A percentile compares a stretch with the other conserved stretches of the same genome.
These are phyloP conservation scores for Secale cereale DNA, from an alignment of 176 grass and related monocot species.

Conservation along the genomic window DNA sequence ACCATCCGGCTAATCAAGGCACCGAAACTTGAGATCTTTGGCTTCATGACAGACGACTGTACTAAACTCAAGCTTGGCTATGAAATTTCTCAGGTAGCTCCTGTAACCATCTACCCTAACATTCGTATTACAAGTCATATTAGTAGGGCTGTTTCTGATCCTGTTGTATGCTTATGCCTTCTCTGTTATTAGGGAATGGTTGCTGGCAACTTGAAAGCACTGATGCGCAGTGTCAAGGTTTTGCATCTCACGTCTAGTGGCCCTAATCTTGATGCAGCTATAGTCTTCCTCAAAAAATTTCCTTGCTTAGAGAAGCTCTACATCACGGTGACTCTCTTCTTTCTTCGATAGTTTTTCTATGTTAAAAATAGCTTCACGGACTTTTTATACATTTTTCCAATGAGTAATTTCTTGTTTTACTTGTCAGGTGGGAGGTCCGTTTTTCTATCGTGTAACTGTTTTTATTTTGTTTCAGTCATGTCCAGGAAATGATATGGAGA, in stretches of 20 bases:
- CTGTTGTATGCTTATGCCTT: neutral
- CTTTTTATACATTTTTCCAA: neutral
- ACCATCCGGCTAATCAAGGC: neutral
- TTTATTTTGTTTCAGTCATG: constrained; percentile 7
- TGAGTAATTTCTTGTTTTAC: neutral
- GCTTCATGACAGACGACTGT: neutral
- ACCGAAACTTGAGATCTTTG: neutral
- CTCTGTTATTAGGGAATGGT: neutral
- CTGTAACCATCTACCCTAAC: neutral
- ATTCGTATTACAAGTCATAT: neutral
- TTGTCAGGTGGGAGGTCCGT: neutral
- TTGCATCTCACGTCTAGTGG: neutral
- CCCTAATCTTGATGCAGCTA: neutral
- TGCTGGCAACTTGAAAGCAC: neutral
- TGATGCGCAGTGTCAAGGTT: neutral
- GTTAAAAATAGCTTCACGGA: neutral
- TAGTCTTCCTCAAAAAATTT: neutral
- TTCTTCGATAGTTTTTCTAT: neutral
- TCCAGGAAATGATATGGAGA: neutral
- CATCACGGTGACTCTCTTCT: neutral
- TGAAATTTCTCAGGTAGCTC: neutral
- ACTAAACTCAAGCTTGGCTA: neutral
- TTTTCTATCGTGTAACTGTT: neutral
- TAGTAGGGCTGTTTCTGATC: neutral
- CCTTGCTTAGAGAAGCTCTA: constrained; percentile 8